Base-by-base conservation (phyloP, 2,329 filamentous ascomycete species). In the Penicillium expansum region DNA sequence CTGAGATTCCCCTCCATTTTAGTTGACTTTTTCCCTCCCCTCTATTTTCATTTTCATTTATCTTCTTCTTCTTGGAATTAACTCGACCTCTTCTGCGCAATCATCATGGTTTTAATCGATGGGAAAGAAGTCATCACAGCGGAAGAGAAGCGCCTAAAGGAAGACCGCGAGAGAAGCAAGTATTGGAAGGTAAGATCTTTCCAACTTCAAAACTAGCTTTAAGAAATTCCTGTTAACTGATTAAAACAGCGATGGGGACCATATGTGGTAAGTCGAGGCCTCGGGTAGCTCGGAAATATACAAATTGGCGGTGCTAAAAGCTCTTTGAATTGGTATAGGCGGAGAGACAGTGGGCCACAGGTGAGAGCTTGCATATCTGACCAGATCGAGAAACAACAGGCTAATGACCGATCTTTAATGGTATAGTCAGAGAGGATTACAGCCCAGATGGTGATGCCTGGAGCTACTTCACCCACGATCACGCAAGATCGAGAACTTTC, bases 401-500 rank as follows among this genome's bases (percentile, higher is more conserved):
- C 69, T 70, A 62, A 71, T 67, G 51, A 76, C 63, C 54, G 30
- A 44, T 57, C 66, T 74, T 0, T 8, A 10, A 5, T 33, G 5
- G 1, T 35, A 43, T 33, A 88, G 91, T 96, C 60, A 85, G 92
- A 70, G 92, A 96, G 82, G 93, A 97, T 78, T 97, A 97, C 77
- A 88, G 87, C 54, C 88, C 92, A 62, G 80, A 86, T 74, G 93
- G 93, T 69, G 91, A 97, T 79, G 93, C 93, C 48, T 97, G 93
- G 93, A 95, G 90, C 72, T 90, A 97, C 79, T 97, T 97, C 74
- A 89, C 91, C 29, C 92, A 97, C 77, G 92, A 97, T 60, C 88
- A 96, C 76, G 90, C 94, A 53, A 86, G 92, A 67, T 92, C 90
- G 58, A 86, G 93, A 75, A 86, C 91, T 60, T 97, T 92, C 74